Evolutionary conservation across 306 rosid genomes (phyloP), one percentile per base, ranked within the genome.

Genomic region (Delonix regia): DNA sequence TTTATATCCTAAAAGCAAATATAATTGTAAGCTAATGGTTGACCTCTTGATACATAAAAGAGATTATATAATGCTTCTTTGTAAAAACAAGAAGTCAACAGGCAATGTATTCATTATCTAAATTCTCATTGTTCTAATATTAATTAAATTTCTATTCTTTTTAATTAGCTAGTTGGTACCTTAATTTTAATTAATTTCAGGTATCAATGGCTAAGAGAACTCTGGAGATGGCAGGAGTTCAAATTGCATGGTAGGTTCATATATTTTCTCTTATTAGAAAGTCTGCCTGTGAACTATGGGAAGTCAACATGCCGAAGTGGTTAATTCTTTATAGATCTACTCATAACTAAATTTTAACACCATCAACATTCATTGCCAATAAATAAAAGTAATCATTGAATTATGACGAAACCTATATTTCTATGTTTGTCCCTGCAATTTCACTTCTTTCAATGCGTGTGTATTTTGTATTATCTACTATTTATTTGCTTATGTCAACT

Each of bases 151-250:
- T 65, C n/a, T n/a, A n/a, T n/a, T 65, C 75, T 44, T 25, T 51
- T 63, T 52, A 34, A 38, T 70, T 76, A 33, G 45, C 52, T 64
- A 28, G 24, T 75, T 48, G 28, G 62, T 79, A 59, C 73, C 75
- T 79, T 61, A 69, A 28, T 79, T 34, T 74, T 28, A 75, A 82
- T 67, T 38, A 15, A 79, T 73, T 81, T 82, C 85, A 90, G 94
- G 97, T 89, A 39, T 93, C 97, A 48, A 90, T 93, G 96, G 94
- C 97, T 19, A 81, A 59, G 90, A 81, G 96, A 87, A 90, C 97
- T 64, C 74, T 93, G 25, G 96, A 96, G 65, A 81, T 78, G 55
- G 87, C 71, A 27, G 96, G 96, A 42, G 91, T 93, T 84, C 96
- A 90, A 88, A 86, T 93, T 82, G 80, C 89, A 78, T 87, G 91